These are phyloP conservation scores for Trichomonascaceae sp. DNA, from an alignment of 1,139 yeast genomes.

Conservation along the genomic window DNA sequence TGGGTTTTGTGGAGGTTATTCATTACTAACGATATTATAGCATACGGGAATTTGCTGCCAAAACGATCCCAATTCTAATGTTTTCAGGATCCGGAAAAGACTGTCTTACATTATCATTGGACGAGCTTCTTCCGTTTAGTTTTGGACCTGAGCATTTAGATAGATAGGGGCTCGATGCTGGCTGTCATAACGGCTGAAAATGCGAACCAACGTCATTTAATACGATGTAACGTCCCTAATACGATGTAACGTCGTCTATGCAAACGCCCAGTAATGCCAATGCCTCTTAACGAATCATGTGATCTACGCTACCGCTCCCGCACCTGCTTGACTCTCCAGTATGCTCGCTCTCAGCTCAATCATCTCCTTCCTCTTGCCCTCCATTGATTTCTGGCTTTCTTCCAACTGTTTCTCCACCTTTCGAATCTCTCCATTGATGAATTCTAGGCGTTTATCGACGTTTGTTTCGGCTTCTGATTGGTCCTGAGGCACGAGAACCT, in stretches of 20 bases:
- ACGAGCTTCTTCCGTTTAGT: constrained; percentile 68
- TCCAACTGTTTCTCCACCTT: constrained; percentile 33
- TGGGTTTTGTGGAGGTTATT: not conserved
- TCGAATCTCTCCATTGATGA: constrained; percentile 67
- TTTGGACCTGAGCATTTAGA: constrained; percentile 70
- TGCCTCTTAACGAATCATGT: not conserved
- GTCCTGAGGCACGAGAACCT: constrained; percentile 86
- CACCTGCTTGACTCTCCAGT: constrained; percentile 24
- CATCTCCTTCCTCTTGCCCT: constrained; percentile 32
- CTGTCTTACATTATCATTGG: constrained; percentile 40
- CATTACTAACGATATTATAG: constrained; percentile 14
- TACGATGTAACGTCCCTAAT: too few relatives aligned
- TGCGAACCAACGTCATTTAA: too few relatives aligned
- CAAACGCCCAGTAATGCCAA: too few relatives aligned
- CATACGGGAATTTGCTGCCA: constrained; percentile 61
- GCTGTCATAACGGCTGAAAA: too few relatives aligned
- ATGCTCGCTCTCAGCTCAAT: constrained; percentile 8
- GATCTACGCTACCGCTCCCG: not conserved
- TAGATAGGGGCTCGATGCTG: too few relatives aligned
- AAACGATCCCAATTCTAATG: constrained; percentile 30
- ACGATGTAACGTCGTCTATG: too few relatives aligned
- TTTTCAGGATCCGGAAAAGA: constrained; percentile 21
- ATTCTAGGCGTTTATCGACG: constrained; percentile 83
- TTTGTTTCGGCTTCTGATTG: constrained; percentile 71
- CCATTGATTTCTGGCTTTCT: constrained; percentile 28